A percentile compares a stretch with the other conserved stretches of the same genome.
phyloP scores from a whole-genome alignment of 192 early-diverging fungal species.

The Paraglomus brasilianum region DNA sequence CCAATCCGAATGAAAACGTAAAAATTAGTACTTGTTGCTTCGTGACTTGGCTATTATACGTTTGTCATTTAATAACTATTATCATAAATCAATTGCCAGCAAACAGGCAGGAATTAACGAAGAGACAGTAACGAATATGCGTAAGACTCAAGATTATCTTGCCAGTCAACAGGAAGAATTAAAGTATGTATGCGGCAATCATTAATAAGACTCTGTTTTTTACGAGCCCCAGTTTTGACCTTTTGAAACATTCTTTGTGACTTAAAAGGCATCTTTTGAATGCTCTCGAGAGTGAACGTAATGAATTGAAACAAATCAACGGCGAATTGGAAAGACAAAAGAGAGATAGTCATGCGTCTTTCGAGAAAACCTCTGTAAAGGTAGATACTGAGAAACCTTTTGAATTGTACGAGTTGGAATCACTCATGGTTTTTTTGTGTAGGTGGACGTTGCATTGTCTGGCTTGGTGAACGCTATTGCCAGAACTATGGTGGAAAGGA shows the following conservation, averaged over 20 bases:
- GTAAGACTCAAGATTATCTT: background rate
- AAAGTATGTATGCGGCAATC: background rate
- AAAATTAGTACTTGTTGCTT: background rate
- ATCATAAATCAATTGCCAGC: background rate
- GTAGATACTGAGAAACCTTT: background rate
- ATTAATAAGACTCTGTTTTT: background rate
- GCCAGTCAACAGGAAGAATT: background rate
- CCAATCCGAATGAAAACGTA: background rate
- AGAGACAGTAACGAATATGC: background rate
- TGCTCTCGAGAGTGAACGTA: background rate
- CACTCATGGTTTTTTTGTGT: constrained; percentile 18
- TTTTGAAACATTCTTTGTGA: background rate
- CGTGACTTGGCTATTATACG: background rate
- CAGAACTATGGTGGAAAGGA: constrained; percentile 3
- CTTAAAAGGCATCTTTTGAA: background rate
- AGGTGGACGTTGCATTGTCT: background rate
- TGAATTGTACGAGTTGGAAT: constrained; percentile 8
- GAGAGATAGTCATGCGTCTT: too few relatives aligned
- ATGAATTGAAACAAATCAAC: constrained; percentile 10
- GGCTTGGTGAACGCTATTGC: background rate
- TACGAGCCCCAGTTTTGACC: background rate
- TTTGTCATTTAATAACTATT: background rate
- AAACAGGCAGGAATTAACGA: constrained; percentile 8
- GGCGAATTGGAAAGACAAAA: constrained; percentile 16
- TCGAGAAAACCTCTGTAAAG: too few relatives aligned